phyloP scores from a whole-genome alignment of 495 filamentous ascomycete species.

The Talaromyces ruber region DNA sequence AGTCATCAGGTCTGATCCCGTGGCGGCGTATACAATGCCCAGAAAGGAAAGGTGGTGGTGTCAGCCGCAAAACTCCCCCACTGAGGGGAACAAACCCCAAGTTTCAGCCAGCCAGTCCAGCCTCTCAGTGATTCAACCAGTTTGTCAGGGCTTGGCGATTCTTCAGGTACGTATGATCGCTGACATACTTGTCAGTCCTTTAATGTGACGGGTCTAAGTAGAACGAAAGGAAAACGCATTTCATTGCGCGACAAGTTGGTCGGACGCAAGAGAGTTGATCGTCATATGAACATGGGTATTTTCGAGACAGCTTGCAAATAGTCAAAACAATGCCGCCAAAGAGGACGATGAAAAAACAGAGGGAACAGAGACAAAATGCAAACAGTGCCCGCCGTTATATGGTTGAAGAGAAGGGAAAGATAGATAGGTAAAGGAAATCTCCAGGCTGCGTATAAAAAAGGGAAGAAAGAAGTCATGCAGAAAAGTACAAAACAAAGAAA shows the following conservation, averaged over 20 bases:
- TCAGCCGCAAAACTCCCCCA: background rate
- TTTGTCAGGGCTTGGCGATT: background rate
- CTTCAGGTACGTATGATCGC: background rate
- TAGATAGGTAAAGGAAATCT: slow-evolving; percentile 4
- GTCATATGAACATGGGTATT: slow-evolving; percentile 6
- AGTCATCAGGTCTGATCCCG: slow-evolving; percentile 1
- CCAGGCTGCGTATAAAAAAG: background rate
- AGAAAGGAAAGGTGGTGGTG: background rate
- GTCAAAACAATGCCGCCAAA: slow-evolving; percentile 4
- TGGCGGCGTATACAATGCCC: background rate
- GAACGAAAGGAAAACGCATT: background rate
- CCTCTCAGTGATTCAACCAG: background rate
- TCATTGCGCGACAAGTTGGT: background rate
- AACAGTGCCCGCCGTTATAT: slow-evolving; percentile 10
- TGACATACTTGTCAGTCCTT: background rate
- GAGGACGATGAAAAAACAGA: slow-evolving; percentile 5
- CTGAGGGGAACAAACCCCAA: background rate
- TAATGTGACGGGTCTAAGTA: background rate
- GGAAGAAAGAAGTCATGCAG: background rate
- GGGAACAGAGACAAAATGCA: slow-evolving; percentile 7
- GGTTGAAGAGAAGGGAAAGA: background rate
- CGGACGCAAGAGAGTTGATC: background rate
- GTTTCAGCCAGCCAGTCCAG: background rate
- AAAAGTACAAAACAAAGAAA: background rate
- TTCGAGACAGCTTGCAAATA: background rate